Conservation (phyloP, 2,329 filamentous ascomycete genomes). For the Raffaelea ambrosiae region DNA sequence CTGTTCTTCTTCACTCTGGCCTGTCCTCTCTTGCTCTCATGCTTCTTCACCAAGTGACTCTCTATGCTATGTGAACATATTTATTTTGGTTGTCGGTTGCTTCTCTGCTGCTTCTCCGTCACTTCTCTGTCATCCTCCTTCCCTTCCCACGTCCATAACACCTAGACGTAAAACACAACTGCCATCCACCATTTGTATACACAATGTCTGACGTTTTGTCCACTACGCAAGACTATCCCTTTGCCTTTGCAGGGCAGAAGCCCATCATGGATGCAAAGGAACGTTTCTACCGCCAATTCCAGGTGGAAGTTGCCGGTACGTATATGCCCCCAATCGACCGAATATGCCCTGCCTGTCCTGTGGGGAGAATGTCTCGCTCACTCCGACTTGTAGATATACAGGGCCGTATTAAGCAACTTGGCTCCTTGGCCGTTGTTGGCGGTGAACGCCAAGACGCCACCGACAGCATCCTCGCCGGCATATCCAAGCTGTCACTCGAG, state of each 20-base stretch:
- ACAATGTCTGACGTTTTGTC: slow-evolving; percentile 2
- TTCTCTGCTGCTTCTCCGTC: too few relatives aligned
- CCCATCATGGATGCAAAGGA: slow-evolving; percentile 53
- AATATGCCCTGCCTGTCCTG: not conserved
- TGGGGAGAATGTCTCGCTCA: not conserved
- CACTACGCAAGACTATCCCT: slow-evolving; percentile 11
- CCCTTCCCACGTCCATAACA: too few relatives aligned
- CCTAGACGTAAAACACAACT: too few relatives aligned
- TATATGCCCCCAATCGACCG: too few relatives aligned
- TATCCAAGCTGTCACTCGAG: slow-evolving; percentile 72
- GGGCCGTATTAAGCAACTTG: slow-evolving; percentile 63
- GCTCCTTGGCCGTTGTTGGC: slow-evolving; percentile 51
- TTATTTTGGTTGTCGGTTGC: too few relatives aligned
- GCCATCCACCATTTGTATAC: too few relatives aligned
- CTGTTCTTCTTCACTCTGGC: too few relatives aligned
- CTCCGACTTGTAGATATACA: slow-evolving; percentile 54
- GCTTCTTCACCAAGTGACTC: too few relatives aligned
- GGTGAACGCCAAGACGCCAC: slow-evolving; percentile 74
- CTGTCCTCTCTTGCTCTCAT: too few relatives aligned
- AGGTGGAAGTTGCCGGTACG: slow-evolving; percentile 63
- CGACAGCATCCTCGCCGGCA: slow-evolving; percentile 70
- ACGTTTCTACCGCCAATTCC: slow-evolving; percentile 78
- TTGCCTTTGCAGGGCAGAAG: slow-evolving; percentile 14
- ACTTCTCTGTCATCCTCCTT: too few relatives aligned
- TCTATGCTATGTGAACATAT: too few relatives aligned